A percentile compares a stretch with the other conserved stretches of the same genome.
phyloP scores from a whole-genome alignment of 139 green algal genomes.

The Chlamydomonas schloesseri region DNA sequence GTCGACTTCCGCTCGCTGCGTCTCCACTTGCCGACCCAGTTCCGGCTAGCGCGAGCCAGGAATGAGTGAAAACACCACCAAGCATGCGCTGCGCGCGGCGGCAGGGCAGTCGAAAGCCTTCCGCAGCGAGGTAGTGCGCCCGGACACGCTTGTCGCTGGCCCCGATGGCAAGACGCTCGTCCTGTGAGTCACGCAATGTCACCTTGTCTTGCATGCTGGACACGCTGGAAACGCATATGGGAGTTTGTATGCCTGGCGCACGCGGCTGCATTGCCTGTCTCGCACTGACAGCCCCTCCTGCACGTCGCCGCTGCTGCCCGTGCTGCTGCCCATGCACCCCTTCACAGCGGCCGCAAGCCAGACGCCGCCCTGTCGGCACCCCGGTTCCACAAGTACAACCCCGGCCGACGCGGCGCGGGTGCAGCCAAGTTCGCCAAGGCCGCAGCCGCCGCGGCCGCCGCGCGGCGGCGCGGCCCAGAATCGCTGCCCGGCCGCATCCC shows the following conservation, averaged over 20 bases:
- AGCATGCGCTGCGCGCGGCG: neutral
- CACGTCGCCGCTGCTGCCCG: too few species aligned
- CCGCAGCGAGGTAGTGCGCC: neutral
- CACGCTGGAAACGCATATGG: too few species aligned
- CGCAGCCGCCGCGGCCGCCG: neutral
- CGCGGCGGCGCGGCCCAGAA: neutral
- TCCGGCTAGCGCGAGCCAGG: neutral
- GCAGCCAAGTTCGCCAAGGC: neutral
- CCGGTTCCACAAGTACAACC: constrained; percentile 35
- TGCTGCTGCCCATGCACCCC: neutral
- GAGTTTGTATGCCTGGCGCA: too few species aligned
- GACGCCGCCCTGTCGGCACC: neutral
- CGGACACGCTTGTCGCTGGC: constrained; percentile 22
- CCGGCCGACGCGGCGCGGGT: neutral
- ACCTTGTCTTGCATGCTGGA: too few species aligned
- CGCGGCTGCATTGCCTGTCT: neutral
- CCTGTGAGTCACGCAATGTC: constrained; percentile 12
- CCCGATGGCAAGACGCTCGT: constrained; percentile 17
- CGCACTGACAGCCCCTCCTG: neutral
- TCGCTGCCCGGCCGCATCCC: neutral
- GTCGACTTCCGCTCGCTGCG: too few species aligned
- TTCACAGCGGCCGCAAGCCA: neutral
- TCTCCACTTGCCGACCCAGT: neutral
- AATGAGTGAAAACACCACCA: constrained; percentile 3
- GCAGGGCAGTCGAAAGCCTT: neutral